phyloP scores from a whole-genome alignment of 495 filamentous ascomycete genomes.

The Acidiella bohemica region DNA sequence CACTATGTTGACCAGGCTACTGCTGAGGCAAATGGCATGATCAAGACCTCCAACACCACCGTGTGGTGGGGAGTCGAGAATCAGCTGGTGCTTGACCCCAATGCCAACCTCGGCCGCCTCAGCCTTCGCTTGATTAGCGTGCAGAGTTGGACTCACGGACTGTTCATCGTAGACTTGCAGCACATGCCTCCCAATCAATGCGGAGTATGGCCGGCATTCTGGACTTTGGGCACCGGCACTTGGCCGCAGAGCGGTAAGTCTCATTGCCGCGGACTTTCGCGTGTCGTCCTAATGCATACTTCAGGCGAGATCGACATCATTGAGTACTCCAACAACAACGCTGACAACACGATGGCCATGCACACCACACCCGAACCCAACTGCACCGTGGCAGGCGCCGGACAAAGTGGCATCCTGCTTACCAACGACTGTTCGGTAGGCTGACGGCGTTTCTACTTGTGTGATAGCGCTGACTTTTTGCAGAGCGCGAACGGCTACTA shows the following conservation, averaged over 20 bases:
- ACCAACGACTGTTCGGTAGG: constrained; percentile 43
- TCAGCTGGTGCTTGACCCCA: constrained; percentile 16
- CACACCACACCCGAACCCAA: constrained; percentile 48
- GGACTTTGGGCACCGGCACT: constrained; percentile 29
- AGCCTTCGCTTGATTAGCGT: constrained; percentile 24
- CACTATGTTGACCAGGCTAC: constrained; percentile 20
- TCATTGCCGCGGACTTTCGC: no score
- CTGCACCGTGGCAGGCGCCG: constrained; percentile 45
- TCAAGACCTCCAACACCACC: constrained; percentile 16
- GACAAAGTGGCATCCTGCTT: constrained; percentile 36
- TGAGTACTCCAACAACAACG: constrained; percentile 63
- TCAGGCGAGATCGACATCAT: constrained; percentile 47
- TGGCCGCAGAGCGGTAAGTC: constrained; percentile 79
- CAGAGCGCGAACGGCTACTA: constrained; percentile 6
- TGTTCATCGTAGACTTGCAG: constrained; percentile 27
- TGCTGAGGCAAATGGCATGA: constrained; percentile 17
- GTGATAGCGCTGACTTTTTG: neutral
- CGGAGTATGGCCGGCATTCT: constrained; percentile 33
- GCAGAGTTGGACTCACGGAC: constrained; percentile 25
- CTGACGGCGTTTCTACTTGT: neutral
- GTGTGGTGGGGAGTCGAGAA: constrained; percentile 26
- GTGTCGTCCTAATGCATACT: no score
- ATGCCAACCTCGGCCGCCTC: constrained; percentile 20
- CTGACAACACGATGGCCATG: constrained; percentile 55
- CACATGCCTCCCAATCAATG: constrained; percentile 29